Evolutionary conservation across 129 eudicot genomes (phyloP), one percentile per base, ranked within the genome.

Genomic region (Mikania micrantha): DNA sequence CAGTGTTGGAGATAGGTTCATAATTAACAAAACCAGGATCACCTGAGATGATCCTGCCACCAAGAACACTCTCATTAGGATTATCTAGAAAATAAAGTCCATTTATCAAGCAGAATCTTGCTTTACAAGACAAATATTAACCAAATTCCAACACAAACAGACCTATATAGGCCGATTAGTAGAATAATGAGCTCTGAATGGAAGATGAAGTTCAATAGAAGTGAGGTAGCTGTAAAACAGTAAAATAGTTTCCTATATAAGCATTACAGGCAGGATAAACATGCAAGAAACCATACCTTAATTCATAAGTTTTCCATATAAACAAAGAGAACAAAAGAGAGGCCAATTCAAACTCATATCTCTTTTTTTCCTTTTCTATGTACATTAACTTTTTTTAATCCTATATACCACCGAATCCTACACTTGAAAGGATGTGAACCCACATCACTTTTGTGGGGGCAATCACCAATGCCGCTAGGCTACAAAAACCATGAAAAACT

Each of bases 21-120:
- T 13, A 41, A 34, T 66, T 49, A 56, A 88, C 84, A 66, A 76
- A 70, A 53, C 87, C 95, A 27, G 95, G 95, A 77, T 87, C 90
- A 39, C 80, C 72, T 50, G 77, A 70, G 48, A 81, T 50, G 76
- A 87, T 81, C 27, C 90, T 87, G 80, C 69, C 36, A 73, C 63
- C 74, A 77, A 70, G 35, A 60, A 75, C 15, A 61, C 38, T 5
- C 73, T 60, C 52, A 42, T 60, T 41, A 50, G 64, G 20, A 66
- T 64, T 16, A 54, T 58, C n/a, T 27, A 48, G 27, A 67, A 78
- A 22, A 60, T 39, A 28, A 27, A 78, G 17, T 31, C 20, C 45
- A 57, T 49, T 20, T 25, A 19, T 67, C 28, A 21, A 70, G 38
- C 39, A 19, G n/a, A 7, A 15, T 41, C 13, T 41, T 24, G 16